Evolutionary conservation across 495 filamentous ascomycete genomes (phyloP), one percentile per base, ranked within the genome.

Genomic region (Articulospora tetracladia): DNA sequence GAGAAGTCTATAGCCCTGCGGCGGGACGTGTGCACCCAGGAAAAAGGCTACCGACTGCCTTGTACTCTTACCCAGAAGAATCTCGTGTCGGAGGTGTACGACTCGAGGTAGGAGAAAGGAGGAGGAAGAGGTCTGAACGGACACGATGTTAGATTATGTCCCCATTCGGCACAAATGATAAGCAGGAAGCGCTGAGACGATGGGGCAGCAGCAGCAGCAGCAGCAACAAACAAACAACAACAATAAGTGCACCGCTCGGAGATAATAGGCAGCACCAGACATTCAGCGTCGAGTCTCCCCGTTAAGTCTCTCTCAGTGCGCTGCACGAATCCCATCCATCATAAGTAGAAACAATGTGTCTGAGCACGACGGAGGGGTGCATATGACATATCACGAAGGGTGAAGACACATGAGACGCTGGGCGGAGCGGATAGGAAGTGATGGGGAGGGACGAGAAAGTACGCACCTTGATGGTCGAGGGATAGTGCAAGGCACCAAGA

Each of bases 1-100:
- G 47, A 19, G 32, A 67, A 61, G 54, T 58, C 57, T 55, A 57
- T 34, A 61, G 44, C 58, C 55, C 61, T 63, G 55, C 64, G 53
- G 61, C 64, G 26, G 36, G 53, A 50, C 27, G 32, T 32, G 24
- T 44, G 39, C n/a, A 17, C 55, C 10, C 32, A 26, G 3, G 27
- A 50, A 44, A 57, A 49, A 55, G 60, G 60, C 60, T 60, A 57
- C 60, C 56, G 25, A 46, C 55, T 58, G 58, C 55, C 55, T 59
- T 66, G 59, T 66, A 66, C n/a, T 62, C 41, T 66, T 59, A 49
- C 26, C 19, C n/a, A 23, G 30, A 44, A 25, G 51, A 48, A 36
- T 30, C 39, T 51, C 41, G 55, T 62, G 28, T 39, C 59, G 55
- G 1, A 53, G n/a, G 30, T 27, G 59, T 65, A 54, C 59, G 50